A percentile compares a stretch with the other conserved stretches of the same genome.
These are phyloP conservation scores for Bryoerythrophyllum caledonicum DNA, from an alignment of 225 moss, liverwort and hornwort species.

Conservation along the genomic window DNA sequence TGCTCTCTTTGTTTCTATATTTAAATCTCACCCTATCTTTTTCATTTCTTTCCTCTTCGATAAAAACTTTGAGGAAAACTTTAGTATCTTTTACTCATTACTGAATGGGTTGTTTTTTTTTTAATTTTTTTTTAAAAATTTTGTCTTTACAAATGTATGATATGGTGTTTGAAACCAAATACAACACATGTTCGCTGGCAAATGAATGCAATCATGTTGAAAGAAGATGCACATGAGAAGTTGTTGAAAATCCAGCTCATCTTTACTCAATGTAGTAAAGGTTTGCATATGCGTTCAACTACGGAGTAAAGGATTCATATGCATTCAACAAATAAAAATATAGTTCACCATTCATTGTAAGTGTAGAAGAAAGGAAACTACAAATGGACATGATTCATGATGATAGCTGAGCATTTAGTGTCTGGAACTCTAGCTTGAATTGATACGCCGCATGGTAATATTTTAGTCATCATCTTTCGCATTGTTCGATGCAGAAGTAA, in stretches of 20 bases:
- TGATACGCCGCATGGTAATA: not conserved
- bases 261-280: not conserved
- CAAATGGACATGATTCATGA: conserved; percentile 23
- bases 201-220: not conserved
- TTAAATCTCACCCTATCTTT: no score
- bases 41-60: no score
- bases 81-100: no score
- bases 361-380: not conserved
- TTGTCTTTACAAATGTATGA: no score
- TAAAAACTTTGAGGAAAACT: no score
- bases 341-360: conserved; percentile 11
- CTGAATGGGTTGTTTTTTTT: not conserved
- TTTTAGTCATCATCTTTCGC: conserved; percentile 16
- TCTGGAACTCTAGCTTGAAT: not conserved
- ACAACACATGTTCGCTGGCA: not conserved
- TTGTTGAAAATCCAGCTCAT: conserved; percentile 25
- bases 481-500: not conserved
- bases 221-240: conserved; percentile 21
- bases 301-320: no score
- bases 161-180: no score
- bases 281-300: no score
- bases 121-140: no score
- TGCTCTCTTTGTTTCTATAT: no score
- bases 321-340: no score
- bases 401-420: not conserved